These are phyloP conservation scores for Linderniella brevidens DNA, from an alignment of 257 asterid genomes.

Conservation along the genomic window DNA sequence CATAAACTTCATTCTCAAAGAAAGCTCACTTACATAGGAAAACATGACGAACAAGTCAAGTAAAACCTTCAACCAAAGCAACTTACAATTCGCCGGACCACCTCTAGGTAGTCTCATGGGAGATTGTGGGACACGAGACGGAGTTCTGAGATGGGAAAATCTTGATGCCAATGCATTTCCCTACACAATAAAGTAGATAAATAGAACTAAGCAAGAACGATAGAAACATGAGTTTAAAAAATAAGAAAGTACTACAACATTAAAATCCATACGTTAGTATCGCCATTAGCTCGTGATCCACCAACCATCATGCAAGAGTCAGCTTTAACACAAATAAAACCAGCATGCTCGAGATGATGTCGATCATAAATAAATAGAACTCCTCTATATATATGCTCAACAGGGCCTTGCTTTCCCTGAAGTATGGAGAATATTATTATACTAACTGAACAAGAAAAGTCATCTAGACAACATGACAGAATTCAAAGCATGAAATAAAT, in stretches of 20 bases:
- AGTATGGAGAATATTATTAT: not conserved
- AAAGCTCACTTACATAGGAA: no score
- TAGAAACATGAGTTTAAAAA: no score
- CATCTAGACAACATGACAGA: no score
- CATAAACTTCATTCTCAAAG: no score
- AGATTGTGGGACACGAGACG: slow-evolving; percentile 61
- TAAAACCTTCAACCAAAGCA: no score
- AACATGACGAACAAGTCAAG: no score
- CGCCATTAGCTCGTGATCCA: slow-evolving; percentile 73
- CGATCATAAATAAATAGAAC: slow-evolving; percentile 69
- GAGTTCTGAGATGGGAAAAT: slow-evolving; percentile 41
- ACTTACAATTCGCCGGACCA: slow-evolving; percentile 57
- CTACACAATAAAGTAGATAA: slow-evolving; percentile 19
- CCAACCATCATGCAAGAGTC: slow-evolving; percentile 82
- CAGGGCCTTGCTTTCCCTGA: slow-evolving; percentile 93
- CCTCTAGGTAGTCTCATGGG: slow-evolving; percentile 87
- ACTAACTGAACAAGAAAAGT: no score
- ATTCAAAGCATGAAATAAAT: no score
- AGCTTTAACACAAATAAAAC: slow-evolving; percentile 85
- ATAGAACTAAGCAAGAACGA: no score
- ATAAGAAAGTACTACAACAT: no score
- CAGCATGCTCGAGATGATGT: slow-evolving; percentile 97
- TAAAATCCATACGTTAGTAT: slow-evolving; percentile 43
- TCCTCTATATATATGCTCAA: slow-evolving; percentile 73
- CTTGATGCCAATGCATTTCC: slow-evolving; percentile 41